Percentiles rank a stretch among this genome's conserved stretches.
Conservation (phyloP, 2,329 filamentous ascomycete species). For the Penicillium oxalicum region DNA sequence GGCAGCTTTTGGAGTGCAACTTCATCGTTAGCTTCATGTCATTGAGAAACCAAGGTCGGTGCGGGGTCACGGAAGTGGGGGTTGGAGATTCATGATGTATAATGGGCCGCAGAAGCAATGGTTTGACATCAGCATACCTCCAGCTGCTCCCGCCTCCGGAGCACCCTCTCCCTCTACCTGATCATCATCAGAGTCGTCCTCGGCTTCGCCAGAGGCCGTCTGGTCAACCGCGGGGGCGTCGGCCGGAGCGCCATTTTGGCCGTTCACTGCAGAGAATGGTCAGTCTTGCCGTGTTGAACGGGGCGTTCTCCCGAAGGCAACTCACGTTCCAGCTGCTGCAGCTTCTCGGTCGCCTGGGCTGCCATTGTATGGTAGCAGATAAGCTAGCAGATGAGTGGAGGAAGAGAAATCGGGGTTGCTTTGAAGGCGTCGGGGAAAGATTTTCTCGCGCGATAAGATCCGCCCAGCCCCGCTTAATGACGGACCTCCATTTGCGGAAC, state of each 20-base stretch:
- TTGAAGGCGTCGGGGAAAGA: slow-evolving; percentile 20
- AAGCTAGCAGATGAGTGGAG: slow-evolving; percentile 15
- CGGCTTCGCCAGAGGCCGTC: slow-evolving; percentile 42
- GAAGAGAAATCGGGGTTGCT: slow-evolving; percentile 14
- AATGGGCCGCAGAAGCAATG: too few species aligned
- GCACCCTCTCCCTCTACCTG: slow-evolving; percentile 44
- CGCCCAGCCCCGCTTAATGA: slow-evolving; percentile 1
- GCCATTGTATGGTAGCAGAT: slow-evolving; percentile 31
- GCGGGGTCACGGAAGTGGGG: slow-evolving; percentile 3
- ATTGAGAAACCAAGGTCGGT: neutral
- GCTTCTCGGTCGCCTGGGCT: slow-evolving; percentile 37
- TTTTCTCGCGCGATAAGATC: slow-evolving; percentile 24
- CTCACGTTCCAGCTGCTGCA: slow-evolving; percentile 39
- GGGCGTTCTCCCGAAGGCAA: neutral
- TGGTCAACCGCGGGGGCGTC: slow-evolving; percentile 27
- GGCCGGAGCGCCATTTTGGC: slow-evolving; percentile 32
- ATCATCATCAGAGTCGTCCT: slow-evolving; percentile 52
- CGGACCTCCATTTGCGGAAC: neutral
- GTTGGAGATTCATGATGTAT: neutral
- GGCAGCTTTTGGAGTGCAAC: slow-evolving; percentile 26
- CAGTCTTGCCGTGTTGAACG: slow-evolving; percentile 6
- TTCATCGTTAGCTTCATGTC: slow-evolving; percentile 6
- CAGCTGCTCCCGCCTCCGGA: slow-evolving; percentile 34
- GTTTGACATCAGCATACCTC: slow-evolving; percentile 24
- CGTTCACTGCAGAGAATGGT: slow-evolving; percentile 33